A percentile compares a stretch with the other conserved stretches of the same genome.
Conservation (phyloP, 352 stramenopile genomes). For the Globisporangium viniferum region DNA sequence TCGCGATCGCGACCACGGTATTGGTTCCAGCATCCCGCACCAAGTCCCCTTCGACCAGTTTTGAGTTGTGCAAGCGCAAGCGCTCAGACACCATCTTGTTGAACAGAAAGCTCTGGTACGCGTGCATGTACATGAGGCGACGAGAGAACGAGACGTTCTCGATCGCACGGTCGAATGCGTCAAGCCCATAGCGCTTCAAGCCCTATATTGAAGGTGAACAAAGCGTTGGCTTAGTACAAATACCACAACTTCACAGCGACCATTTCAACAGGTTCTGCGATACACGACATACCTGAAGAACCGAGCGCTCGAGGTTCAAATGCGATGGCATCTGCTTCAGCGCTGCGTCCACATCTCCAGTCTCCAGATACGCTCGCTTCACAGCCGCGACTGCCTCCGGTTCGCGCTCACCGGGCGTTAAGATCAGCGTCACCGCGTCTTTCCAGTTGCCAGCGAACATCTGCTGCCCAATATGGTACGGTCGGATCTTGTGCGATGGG, state of each 20-base stretch:
- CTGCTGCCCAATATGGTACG: constrained; percentile 69
- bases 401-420: constrained; percentile 39
- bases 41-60: constrained; percentile 59
- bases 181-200: constrained; percentile 52
- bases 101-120: constrained; percentile 79
- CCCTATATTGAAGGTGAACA: constrained; percentile 20
- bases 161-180: constrained; percentile 55
- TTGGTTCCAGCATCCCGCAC: constrained; percentile 24
- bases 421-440: constrained; percentile 40
- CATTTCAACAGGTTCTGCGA: not conserved
- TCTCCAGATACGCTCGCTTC: constrained; percentile 49
- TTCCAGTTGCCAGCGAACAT: constrained; percentile 64
- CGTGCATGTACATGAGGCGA: constrained; percentile 71
- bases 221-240: not conserved
- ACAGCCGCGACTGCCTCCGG: constrained; percentile 25
- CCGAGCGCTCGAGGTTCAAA: constrained; percentile 45
- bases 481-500: constrained; percentile 37
- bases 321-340: constrained; percentile 51
- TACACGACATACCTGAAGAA: constrained; percentile 39
- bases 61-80: constrained; percentile 30
- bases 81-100: constrained; percentile 58
- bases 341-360: constrained; percentile 42
- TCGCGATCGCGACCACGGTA: constrained; percentile 31
- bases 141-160: constrained; percentile 50
- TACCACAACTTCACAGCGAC: not conserved